Base-by-base conservation (phyloP, 1,139 yeast species). In the Pichia sp. region DNA sequence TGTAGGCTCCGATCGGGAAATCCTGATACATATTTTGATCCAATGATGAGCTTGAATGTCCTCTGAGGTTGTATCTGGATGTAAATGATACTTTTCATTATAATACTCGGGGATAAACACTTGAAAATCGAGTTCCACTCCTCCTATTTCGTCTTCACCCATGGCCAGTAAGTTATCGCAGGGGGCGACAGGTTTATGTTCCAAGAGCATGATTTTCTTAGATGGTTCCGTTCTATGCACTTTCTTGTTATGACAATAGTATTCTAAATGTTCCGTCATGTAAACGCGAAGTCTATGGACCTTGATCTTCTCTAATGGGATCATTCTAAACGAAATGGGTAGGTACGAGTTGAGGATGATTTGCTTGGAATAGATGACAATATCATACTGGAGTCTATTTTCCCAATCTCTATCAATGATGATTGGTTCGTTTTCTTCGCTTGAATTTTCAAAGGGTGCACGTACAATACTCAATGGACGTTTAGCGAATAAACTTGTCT, bases 341-440 rank as follows among this genome's bases (percentile, higher is more conserved):
- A 91, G 62, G 50, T 74, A 77, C 4, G 91, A 77, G 52, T 94
- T 88, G 35, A 91, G 67, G 3, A 93, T 79, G 38, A 88, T 77
- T 16, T 91, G 79, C 56, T 91, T 91, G 16, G 96, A 82, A 30
- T 86, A 94, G 38, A 91, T 79, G 21, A 86, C 79, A 34, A 91
- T 86, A 53, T 91, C 96, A 55, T 91, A 91, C 48, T 79, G 78
- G 28, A 91, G 60, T 53, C 84, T 87, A 54, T 84, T 88, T 56
- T 91, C 97, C 98, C 98, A 91, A 48, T 84, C 91, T 45, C 94
- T 69, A 13, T 83, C 69, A 28, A 91, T 87, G 6, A 87, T 85
- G 37, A 91, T 91, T 0, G 98, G 97, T 55, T 91, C 98, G 43
- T 83, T 79, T 51, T 85, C 88, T 56, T 91, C 97, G 28, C 81